Conservation (phyloP, 2,329 filamentous ascomycete species). For the Botrytis cinerea region DNA sequence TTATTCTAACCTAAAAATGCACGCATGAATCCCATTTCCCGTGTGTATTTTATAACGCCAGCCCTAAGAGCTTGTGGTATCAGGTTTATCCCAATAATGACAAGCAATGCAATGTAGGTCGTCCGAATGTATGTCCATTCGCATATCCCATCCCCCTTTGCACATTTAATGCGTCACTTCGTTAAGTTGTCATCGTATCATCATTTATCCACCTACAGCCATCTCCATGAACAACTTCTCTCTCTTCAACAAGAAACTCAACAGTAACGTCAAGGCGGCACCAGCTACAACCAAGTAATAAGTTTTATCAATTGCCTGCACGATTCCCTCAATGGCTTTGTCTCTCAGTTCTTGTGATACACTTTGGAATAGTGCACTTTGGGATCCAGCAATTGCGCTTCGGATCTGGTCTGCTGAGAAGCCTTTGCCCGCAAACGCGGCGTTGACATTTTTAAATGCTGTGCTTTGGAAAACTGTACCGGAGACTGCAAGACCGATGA, state of each 20-base stretch:
- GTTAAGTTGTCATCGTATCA: neutral
- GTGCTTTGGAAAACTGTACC: conserved; percentile 43
- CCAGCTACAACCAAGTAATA: conserved; percentile 38
- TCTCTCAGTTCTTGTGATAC: conserved; percentile 25
- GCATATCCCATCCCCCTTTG: neutral
- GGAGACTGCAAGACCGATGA: conserved; percentile 42
- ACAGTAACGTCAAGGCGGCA: conserved; percentile 36
- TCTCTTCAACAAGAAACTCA: conserved; percentile 37
- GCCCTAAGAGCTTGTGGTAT: neutral
- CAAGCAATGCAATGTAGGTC: conserved; percentile 3
- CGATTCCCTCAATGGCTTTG: conserved; percentile 37
- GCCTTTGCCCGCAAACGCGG: conserved; percentile 29
- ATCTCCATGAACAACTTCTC: conserved; percentile 31
- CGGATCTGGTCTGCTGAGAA: conserved; percentile 32
- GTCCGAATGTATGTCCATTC: neutral
- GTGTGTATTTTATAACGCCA: neutral
- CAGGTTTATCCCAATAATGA: neutral
- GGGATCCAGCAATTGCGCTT: conserved; percentile 32
- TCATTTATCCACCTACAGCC: conserved; percentile 15
- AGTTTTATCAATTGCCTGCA: conserved; percentile 36
- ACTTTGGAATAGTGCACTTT: conserved; percentile 25
- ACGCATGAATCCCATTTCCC: neutral
- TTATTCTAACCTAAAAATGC: conserved; percentile 1
- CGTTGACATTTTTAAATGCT: conserved; percentile 36
- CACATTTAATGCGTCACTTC: neutral